A percentile compares a stretch with the other conserved stretches of the same genome.
phyloP scores from a whole-genome alignment of 768 basidiomycete species.

The Dioszegia hungarica region DNA sequence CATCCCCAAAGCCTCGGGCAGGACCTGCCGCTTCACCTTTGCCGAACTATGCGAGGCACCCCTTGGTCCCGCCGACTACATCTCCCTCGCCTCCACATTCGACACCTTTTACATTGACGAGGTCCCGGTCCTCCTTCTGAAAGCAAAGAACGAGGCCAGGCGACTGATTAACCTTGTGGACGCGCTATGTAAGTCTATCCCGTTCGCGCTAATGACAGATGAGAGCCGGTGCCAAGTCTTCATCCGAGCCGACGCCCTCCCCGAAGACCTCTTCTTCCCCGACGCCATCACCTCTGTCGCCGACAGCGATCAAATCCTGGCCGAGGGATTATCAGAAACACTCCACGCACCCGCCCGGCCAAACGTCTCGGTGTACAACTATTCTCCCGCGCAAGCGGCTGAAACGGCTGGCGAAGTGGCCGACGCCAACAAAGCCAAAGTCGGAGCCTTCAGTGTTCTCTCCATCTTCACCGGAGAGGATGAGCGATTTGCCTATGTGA shows the following conservation, averaged over 20 bases:
- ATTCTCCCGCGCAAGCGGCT: constrained; percentile 8
- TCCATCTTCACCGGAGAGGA: constrained; percentile 59
- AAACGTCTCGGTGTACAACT: constrained; percentile 58
- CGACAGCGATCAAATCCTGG: constrained; percentile 43
- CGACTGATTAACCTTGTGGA: constrained; percentile 62
- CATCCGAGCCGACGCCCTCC: constrained; percentile 33
- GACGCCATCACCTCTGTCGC: constrained; percentile 50
- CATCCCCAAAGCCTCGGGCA: constrained; percentile 53
- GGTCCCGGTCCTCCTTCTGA: constrained; percentile 56
- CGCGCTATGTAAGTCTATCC: constrained; percentile 55
- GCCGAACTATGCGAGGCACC: constrained; percentile 57
- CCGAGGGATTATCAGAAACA: constrained; percentile 56
- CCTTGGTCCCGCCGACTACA: constrained; percentile 59
- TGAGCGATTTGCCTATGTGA: constrained; percentile 59
- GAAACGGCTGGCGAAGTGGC: too few species aligned
- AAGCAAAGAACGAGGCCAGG: constrained; percentile 59
- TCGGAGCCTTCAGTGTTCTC: constrained; percentile 52
- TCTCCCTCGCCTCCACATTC: constrained; percentile 56
- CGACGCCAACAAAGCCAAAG: constrained; percentile 1
- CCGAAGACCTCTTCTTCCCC: constrained; percentile 58
- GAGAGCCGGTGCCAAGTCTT: constrained; percentile 43
- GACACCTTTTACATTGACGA: constrained; percentile 55
- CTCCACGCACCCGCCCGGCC: constrained; percentile 55
- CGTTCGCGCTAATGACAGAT: constrained; percentile 23
- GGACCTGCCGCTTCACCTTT: constrained; percentile 55